Evolutionary conservation across 2,329 filamentous ascomycete genomes (phyloP).

Genomic region (Colletotrichum godetiae): DNA sequence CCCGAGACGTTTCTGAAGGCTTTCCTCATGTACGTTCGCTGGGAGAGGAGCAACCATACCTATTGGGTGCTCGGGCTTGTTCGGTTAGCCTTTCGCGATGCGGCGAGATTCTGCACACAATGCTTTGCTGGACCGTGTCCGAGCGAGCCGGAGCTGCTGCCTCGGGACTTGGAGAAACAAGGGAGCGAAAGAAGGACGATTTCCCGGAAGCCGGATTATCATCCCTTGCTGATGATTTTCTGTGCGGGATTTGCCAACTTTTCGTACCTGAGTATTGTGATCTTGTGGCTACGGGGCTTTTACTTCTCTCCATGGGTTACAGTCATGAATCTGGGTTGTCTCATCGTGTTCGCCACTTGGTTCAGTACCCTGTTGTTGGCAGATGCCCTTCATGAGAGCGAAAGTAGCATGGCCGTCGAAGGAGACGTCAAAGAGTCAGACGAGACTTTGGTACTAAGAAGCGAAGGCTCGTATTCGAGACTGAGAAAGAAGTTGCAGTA

Average conservation of each 20-base stretch:
- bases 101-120: neutral
- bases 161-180: neutral
- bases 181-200: neutral
- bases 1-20: constrained; percentile 11
- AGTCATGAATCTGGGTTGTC: constrained; percentile 6
- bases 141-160: neutral
- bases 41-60: constrained; percentile 18
- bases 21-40: constrained; percentile 18
- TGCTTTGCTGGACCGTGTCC: neutral
- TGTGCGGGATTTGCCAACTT: constrained; percentile 4
- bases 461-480: neutral
- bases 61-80: constrained; percentile 17
- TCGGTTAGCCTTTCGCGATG: neutral
- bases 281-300: neutral
- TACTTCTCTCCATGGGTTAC: constrained; percentile 8
- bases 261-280: constrained; percentile 3
- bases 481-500: constrained; percentile 17
- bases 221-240: constrained; percentile 6
- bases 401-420: neutral
- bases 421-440: neutral
- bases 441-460: neutral
- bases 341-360: constrained; percentile 20
- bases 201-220: constrained; percentile 6
- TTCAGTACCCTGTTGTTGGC: constrained; percentile 10
- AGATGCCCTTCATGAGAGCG: neutral